Evolutionary conservation across 371 early-diverging fungal genomes (phyloP).

Genomic region (Aphelidium insulamus): DNA sequence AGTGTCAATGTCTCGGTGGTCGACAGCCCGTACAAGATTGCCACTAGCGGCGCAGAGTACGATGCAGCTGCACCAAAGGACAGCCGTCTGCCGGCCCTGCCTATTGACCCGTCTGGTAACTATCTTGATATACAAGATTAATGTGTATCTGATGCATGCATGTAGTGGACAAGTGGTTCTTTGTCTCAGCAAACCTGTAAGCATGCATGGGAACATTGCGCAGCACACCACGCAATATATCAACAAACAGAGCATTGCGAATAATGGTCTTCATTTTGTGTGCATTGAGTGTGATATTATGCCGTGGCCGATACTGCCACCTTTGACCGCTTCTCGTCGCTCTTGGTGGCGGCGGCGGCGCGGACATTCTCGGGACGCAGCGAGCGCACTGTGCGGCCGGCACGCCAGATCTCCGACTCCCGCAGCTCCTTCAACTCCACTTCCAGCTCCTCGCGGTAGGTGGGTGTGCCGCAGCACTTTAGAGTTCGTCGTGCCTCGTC

Average conservation of each 20-base stretch:
- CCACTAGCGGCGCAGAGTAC: slow-evolving; percentile 26
- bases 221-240: no score
- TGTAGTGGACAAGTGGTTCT: slow-evolving; percentile 95
- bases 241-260: no score
- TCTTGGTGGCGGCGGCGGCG: no score
- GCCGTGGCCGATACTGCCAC: no score
- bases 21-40: slow-evolving; percentile 42
- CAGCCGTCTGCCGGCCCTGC: slow-evolving; percentile 7
- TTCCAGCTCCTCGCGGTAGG: slow-evolving; percentile 81
- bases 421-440: slow-evolving; percentile 66
- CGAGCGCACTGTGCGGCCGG: slow-evolving; percentile 74
- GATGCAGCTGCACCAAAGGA: slow-evolving; percentile 2
- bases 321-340: no score
- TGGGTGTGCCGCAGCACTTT: slow-evolving; percentile 62
- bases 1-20: slow-evolving; percentile 46
- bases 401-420: slow-evolving; percentile 42
- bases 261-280: no score
- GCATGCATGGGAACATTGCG: no score
- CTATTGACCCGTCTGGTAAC: slow-evolving; percentile 23
- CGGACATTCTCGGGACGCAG: slow-evolving; percentile 69
- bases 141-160: slow-evolving; percentile 22
- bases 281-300: no score
- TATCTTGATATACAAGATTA: slow-evolving; percentile 1
- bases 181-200: no score
- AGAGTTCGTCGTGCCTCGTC: slow-evolving; percentile 71